These are phyloP conservation scores for Tulasnella sp. DNA, from an alignment of 768 basidiomycete genomes.

Conservation along the genomic window DNA sequence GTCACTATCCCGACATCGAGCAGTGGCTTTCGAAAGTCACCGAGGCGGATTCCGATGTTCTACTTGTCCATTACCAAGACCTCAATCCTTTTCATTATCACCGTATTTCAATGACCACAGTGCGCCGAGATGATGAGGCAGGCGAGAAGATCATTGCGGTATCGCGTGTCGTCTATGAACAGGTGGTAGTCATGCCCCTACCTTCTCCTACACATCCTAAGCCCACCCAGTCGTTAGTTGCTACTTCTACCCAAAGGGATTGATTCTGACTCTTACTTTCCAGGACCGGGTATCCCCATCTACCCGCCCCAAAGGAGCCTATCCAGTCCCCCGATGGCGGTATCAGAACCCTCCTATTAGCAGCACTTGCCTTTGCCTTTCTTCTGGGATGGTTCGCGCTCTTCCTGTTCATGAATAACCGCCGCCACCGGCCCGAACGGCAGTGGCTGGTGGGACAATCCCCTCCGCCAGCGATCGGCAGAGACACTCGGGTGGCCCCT, in stretches of 20 bases:
- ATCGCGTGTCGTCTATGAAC: background rate
- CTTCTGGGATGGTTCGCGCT: too few species aligned
- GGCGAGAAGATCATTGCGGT: background rate
- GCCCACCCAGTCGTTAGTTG: background rate
- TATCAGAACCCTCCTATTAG: background rate
- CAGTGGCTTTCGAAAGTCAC: background rate
- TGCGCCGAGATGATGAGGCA: background rate
- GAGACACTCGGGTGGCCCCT: too few species aligned
- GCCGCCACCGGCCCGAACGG: too few species aligned
- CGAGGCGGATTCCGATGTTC: background rate
- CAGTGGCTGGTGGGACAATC: too few species aligned
- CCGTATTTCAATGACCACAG: background rate
- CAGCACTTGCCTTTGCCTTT: background rate
- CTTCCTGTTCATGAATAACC: too few species aligned
- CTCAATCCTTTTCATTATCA: background rate
- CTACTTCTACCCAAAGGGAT: background rate
- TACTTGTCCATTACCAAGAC: background rate
- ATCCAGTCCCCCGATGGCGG: background rate
- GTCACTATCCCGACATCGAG: background rate
- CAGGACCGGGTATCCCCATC: background rate
- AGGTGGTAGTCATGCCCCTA: background rate
- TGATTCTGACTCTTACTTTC: background rate
- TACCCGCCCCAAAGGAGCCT: background rate
- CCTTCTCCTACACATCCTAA: background rate
- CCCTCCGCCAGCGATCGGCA: too few species aligned